phyloP scores from a whole-genome alignment of 495 filamentous ascomycete species.

The Penicillium nucicola region DNA sequence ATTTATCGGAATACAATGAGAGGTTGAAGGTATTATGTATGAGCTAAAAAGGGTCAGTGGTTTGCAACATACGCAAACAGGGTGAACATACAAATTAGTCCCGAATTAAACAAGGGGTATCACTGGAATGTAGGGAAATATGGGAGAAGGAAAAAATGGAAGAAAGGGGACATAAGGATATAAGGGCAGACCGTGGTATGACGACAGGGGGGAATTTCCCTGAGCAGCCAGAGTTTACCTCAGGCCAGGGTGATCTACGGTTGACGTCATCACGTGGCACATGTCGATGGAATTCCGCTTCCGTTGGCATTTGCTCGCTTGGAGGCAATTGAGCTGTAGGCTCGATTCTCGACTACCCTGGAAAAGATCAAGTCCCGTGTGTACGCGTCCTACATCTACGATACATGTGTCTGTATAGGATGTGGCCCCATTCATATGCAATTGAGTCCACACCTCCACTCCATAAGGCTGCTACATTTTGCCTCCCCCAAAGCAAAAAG shows the following conservation, averaged over 20 bases:
- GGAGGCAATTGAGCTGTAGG: too few relatives aligned
- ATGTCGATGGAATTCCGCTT: not conserved
- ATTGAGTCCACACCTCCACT: not conserved
- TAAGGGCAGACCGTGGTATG: constrained; percentile 7
- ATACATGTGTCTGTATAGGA: too few relatives aligned
- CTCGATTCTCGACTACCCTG: too few relatives aligned
- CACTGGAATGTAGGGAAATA: constrained; percentile 33
- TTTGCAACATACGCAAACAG: constrained; percentile 16
- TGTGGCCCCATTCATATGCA: too few relatives aligned
- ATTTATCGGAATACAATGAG: constrained; percentile 2
- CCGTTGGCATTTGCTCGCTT: not conserved
- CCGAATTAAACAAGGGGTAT: constrained; percentile 29
- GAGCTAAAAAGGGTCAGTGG: constrained; percentile 12
- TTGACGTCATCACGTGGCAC: constrained; percentile 8
- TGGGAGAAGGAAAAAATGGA: constrained; percentile 4
- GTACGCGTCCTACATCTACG: too few relatives aligned
- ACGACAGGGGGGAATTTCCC: not conserved
- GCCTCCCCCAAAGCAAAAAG: not conserved
- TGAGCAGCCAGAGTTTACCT: too few relatives aligned
- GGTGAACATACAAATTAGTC: constrained; percentile 14
- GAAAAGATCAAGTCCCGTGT: too few relatives aligned
- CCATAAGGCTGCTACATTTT: not conserved
- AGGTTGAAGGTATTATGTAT: constrained; percentile 7
- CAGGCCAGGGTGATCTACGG: constrained; percentile 2
- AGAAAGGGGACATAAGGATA: constrained; percentile 4